These are phyloP conservation scores for Xylaria sp. DNA, from an alignment of 2,329 filamentous ascomycete species.

Conservation along the genomic window DNA sequence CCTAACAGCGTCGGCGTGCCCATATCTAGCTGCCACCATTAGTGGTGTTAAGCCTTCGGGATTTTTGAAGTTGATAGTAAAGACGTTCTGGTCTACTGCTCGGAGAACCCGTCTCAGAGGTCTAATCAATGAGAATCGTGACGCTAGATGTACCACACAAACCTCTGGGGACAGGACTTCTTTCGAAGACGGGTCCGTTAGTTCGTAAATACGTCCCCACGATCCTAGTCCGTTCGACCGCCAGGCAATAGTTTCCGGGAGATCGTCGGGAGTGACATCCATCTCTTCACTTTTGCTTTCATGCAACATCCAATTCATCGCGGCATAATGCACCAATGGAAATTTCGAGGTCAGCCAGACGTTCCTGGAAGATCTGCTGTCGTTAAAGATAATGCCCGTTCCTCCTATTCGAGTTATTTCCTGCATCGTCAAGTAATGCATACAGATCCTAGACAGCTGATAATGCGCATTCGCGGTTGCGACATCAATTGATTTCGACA, in stretches of 20 bases:
- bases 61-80: not conserved
- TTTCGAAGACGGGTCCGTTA: not conserved
- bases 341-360: not conserved
- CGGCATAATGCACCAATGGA: not conserved
- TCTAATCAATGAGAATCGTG: not conserved
- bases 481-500: not conserved
- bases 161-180: no score
- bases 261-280: not conserved
- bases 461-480: constrained; percentile 2
- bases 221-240: not conserved
- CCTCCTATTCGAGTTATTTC: not conserved
- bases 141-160: not conserved
- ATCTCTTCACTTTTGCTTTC: not conserved
- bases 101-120: not conserved
- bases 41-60: not conserved
- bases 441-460: not conserved
- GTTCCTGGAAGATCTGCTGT: no score
- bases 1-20: not conserved
- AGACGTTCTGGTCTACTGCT: not conserved
- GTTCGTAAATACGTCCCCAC: not conserved
- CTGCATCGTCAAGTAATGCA: not conserved
- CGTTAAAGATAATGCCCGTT: no score
- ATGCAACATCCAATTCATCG: not conserved
- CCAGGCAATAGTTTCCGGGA: not conserved
- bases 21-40: not conserved